phyloP scores from a whole-genome alignment of 164 flowering plant species.

The Vitis labrusca region DNA sequence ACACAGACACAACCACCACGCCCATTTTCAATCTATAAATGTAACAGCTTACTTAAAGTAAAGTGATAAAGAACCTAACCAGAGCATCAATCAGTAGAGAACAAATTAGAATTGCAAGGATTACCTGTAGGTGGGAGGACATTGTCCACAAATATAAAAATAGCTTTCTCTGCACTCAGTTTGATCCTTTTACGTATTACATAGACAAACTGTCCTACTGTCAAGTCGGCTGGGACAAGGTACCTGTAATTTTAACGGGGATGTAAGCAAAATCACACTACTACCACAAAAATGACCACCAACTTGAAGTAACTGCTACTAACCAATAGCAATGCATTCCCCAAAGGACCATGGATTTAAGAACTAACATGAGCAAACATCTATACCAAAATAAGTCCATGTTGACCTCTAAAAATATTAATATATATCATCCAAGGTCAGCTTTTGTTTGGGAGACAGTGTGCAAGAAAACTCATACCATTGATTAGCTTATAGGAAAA shows the following conservation, averaged over 20 bases:
- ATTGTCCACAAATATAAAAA: slow-evolving; percentile 75
- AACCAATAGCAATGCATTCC: no score
- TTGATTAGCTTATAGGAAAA: no score
- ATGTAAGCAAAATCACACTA: neutral
- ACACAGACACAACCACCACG: no score
- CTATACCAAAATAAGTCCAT: no score
- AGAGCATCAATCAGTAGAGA: neutral
- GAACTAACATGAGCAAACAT: no score
- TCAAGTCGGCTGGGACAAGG: slow-evolving; percentile 81
- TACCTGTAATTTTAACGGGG: slow-evolving; percentile 46
- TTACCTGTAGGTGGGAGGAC: slow-evolving; percentile 81
- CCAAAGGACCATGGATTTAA: no score
- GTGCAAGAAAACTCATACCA: no score
- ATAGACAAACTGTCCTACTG: slow-evolving; percentile 85
- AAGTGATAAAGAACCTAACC: neutral
- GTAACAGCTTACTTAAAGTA: neutral
- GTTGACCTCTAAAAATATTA: no score
- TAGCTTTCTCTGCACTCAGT: slow-evolving; percentile 81
- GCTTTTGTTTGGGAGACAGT: no score
- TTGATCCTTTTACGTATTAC: slow-evolving; percentile 86
- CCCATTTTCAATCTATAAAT: neutral
- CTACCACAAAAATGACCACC: neutral
- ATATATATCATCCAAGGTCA: no score
- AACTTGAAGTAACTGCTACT: neutral
- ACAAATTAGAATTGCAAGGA: neutral